phyloP scores from a whole-genome alignment of 2,329 filamentous ascomycete genomes.

The Fusarium brachygibbosum region DNA sequence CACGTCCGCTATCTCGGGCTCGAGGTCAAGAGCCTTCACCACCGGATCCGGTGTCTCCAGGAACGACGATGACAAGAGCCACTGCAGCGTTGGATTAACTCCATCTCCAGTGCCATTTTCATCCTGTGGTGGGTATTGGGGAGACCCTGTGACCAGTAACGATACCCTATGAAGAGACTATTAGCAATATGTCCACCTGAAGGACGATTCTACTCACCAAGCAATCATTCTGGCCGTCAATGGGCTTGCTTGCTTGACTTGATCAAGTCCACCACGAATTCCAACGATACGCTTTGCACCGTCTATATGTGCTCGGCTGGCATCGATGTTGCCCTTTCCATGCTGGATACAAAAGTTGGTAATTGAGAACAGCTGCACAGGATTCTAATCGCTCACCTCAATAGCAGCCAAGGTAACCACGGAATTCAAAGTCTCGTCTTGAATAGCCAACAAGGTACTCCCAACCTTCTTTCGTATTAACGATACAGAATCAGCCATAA shows the following conservation, averaged over 20 bases:
- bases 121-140: constrained; percentile 67
- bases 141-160: constrained; percentile 65
- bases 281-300: constrained; percentile 64
- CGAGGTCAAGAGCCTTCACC: constrained; percentile 49
- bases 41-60: constrained; percentile 15
- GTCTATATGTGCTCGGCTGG: constrained; percentile 63
- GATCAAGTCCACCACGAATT: constrained; percentile 64
- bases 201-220: constrained; percentile 57
- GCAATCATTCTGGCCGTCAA: constrained; percentile 68
- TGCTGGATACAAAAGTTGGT: constrained; percentile 53
- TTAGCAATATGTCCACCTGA: not conserved
- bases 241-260: constrained; percentile 62
- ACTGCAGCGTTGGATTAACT: constrained; percentile 63
- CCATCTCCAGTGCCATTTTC: constrained; percentile 63
- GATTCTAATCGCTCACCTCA: constrained; percentile 58
- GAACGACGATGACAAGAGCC: constrained; percentile 55
- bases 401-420: constrained; percentile 70
- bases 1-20: constrained; percentile 54
- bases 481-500: constrained; percentile 70
- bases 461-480: constrained; percentile 65
- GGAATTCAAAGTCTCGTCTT: constrained; percentile 69
- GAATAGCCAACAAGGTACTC: constrained; percentile 60
- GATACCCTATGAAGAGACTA: constrained; percentile 62
- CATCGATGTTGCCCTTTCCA: constrained; percentile 64
- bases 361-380: rapidly evolving